phyloP scores from a whole-genome alignment of 257 asterid species.

The Ocimum tenuiflorum region DNA sequence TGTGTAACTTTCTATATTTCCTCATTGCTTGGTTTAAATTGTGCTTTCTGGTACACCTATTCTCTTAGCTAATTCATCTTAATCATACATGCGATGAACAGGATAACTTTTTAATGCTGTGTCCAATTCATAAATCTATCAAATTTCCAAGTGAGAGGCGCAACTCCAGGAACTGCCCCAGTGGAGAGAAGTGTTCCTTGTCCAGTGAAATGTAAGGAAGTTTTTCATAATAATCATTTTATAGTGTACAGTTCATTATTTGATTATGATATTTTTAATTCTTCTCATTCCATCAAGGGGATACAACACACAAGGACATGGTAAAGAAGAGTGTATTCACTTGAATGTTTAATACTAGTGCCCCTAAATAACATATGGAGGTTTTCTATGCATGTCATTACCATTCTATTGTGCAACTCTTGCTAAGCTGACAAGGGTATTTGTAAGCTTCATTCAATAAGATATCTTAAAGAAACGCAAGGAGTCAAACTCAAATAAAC shows the following conservation, averaged over 20 bases:
- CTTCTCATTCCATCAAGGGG: neutral
- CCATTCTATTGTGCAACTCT: neutral
- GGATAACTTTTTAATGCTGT: constrained; percentile 66
- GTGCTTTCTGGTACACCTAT: neutral
- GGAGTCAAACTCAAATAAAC: neutral
- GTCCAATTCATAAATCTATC: constrained; percentile 62
- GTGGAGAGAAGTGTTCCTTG: constrained; percentile 22
- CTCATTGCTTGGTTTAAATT: neutral
- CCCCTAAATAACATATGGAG: neutral
- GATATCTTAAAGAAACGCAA: neutral
- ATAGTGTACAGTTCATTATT: neutral
- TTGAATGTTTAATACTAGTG: neutral
- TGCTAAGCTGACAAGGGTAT: neutral
- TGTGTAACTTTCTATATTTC: constrained; percentile 42
- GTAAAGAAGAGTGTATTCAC: neutral
- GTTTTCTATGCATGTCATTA: neutral
- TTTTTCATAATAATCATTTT: neutral
- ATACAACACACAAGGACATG: neutral
- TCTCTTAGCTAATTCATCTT: neutral
- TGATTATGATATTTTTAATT: neutral
- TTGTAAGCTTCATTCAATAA: neutral
- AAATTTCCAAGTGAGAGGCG: constrained; percentile 71
- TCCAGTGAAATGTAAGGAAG: constrained; percentile 38
- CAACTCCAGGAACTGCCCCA: constrained; percentile 28
- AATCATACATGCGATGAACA: constrained; percentile 18